These are phyloP conservation scores for Solanum arcanum DNA, from an alignment of 257 asterid genomes.

Conservation along the genomic window DNA sequence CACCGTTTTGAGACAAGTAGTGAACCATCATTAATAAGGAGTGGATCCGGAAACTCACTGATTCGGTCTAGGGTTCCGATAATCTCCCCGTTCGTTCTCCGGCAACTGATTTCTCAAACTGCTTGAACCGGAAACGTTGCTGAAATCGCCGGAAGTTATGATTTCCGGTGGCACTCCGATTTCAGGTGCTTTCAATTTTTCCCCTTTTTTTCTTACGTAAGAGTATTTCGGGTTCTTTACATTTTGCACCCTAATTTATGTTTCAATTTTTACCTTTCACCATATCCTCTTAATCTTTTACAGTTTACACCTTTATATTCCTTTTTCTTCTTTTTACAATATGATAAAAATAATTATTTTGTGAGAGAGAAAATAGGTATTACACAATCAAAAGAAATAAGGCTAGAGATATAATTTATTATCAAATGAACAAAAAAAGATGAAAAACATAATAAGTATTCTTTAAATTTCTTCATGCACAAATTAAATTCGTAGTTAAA, in stretches of 20 bases:
- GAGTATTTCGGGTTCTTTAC: background rate
- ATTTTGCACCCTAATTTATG: background rate
- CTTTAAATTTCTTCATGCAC: too few relatives aligned
- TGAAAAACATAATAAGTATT: too few relatives aligned
- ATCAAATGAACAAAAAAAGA: background rate
- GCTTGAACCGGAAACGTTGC: background rate
- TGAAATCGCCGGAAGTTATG: background rate
- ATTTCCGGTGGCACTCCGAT: background rate
- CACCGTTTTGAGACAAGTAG: background rate
- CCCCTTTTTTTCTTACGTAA: background rate
- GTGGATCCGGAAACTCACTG: background rate
- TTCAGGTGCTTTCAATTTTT: background rate
- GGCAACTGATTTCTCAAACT: background rate
- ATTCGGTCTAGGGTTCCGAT: background rate
- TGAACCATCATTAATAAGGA: background rate
- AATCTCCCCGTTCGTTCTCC: background rate
- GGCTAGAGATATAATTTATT: background rate
- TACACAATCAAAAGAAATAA: background rate
- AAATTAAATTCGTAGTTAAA: too few relatives aligned
- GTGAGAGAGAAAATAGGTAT: background rate
- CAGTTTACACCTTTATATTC: background rate
- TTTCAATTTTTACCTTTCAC: background rate
- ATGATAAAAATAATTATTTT: background rate
- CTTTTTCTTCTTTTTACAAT: background rate
- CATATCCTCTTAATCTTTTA: background rate